Evolutionary conservation across 108 stramenopile genomes (phyloP).

Genomic region (Parmales sp.): DNA sequence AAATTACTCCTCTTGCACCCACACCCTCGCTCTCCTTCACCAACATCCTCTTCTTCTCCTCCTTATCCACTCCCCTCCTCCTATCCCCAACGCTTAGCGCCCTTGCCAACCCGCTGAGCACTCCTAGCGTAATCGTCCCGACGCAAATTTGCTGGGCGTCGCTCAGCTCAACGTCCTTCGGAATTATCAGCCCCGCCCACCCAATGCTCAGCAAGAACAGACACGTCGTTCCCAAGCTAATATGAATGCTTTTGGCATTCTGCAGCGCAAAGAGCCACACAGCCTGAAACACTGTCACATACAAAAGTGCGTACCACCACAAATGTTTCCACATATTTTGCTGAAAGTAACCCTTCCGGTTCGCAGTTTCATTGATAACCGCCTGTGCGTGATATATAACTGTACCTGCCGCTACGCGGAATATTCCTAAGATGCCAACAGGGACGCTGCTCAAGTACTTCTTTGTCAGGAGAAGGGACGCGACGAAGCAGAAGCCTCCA

Average conservation of each 20-base stretch:
- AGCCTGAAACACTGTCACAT: conserved; percentile 8
- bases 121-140: neutral
- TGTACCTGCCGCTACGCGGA: neutral
- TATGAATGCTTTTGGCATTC: conserved; percentile 7
- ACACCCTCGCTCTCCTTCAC: conserved; percentile 11
- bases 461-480: conserved; percentile 3
- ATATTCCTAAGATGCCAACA: conserved; percentile 7
- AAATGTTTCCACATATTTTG: neutral
- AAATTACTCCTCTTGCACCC: conserved; percentile 2
- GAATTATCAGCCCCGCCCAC: neutral
- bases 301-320: conserved; percentile 3
- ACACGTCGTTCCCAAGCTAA: neutral
- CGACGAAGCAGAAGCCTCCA: conserved; percentile 2
- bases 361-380: neutral
- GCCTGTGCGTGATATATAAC: conserved; percentile 1
- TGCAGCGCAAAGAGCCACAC: conserved; percentile 12
- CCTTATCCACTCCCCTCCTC: neutral
- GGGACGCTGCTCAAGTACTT: neutral
- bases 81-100: neutral
- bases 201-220: neutral
- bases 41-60: conserved; percentile 1
- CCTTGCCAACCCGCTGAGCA: conserved; percentile 2
- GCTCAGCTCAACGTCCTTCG: neutral
- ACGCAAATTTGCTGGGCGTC: neutral
- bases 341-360: neutral